Percentiles rank a stretch among this genome's conserved stretches.
Evolutionary conservation across 108 stramenopile genomes (phyloP).

Genomic region (Mediolabrus comicus): DNA sequence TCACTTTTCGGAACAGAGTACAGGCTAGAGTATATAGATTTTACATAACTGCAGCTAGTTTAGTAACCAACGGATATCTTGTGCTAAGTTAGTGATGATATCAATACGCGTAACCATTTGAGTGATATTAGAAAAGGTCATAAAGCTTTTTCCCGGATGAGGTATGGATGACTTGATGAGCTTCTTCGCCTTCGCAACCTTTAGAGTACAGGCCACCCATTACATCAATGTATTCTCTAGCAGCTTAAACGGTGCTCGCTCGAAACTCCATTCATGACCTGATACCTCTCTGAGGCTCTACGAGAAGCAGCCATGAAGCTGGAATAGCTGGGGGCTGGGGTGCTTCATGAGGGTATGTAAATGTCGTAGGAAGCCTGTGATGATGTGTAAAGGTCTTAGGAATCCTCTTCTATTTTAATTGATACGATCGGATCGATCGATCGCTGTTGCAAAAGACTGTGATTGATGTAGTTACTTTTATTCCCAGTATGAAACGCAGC

Average conservation of each 20-base stretch:
- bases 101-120: conserved; percentile 35
- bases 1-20: no score
- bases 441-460: no score
- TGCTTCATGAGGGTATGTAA: no score
- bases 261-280: conserved; percentile 94
- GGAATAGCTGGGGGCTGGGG: no score
- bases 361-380: no score
- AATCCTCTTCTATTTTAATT: neutral
- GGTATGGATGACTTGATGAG: conserved; percentile 65
- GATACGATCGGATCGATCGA: neutral
- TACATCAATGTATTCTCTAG: conserved; percentile 84
- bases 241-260: conserved; percentile 97
- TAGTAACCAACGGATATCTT: neutral
- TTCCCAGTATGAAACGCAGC: no score
- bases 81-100: neutral
- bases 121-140: conserved; percentile 51
- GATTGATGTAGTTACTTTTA: no score
- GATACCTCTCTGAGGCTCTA: conserved; percentile 96
- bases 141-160: conserved; percentile 68
- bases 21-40: no score
- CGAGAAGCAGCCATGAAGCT: no score
- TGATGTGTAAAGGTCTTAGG: neutral
- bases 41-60: neutral
- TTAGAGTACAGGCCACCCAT: conserved; percentile 67
- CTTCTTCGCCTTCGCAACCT: conserved; percentile 56